Evolutionary conservation across 495 filamentous ascomycete genomes (phyloP).

Genomic region (Aspergillus cavernicola): DNA sequence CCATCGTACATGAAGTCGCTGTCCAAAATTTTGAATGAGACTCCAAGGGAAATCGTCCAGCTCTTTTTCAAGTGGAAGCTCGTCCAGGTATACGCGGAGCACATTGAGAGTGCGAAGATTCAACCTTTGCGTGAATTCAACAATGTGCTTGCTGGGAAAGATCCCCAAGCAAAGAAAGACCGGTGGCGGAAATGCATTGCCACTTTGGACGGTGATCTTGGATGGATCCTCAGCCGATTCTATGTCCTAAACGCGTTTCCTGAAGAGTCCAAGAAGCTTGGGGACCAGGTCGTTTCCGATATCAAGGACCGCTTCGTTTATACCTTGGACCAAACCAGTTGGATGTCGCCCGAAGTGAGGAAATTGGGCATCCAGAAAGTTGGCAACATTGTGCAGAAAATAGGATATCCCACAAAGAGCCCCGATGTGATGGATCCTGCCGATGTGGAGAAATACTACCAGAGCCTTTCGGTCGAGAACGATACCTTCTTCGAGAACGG

Average conservation of each 20-base stretch:
- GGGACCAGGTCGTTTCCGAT: slow-evolving; percentile 66
- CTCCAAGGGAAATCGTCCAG: slow-evolving; percentile 46
- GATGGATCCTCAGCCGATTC: slow-evolving; percentile 61
- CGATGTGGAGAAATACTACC: slow-evolving; percentile 57
- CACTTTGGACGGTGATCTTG: slow-evolving; percentile 52
- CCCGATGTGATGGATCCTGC: slow-evolving; percentile 59
- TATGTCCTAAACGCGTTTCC: slow-evolving; percentile 65
- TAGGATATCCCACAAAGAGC: slow-evolving; percentile 66
- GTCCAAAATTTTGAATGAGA: slow-evolving; percentile 43
- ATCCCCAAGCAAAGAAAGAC: slow-evolving; percentile 60
- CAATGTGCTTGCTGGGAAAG: slow-evolving; percentile 55
- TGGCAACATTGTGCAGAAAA: slow-evolving; percentile 68
- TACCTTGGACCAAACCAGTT: slow-evolving; percentile 54
- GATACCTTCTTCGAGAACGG: slow-evolving; percentile 59
- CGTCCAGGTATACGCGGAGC: slow-evolving; percentile 47
- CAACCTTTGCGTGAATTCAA: slow-evolving; percentile 56
- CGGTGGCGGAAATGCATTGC: slow-evolving; percentile 67
- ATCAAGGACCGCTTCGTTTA: slow-evolving; percentile 63
- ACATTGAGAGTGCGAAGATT: slow-evolving; percentile 56
- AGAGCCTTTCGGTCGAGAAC: slow-evolving; percentile 47
- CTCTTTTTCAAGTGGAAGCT: slow-evolving; percentile 60
- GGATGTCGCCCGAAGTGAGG: slow-evolving; percentile 67
- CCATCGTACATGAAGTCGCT: slow-evolving; percentile 53
- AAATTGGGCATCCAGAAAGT: slow-evolving; percentile 64
- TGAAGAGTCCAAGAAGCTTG: slow-evolving; percentile 58